Base-by-base conservation (phyloP, 2,329 filamentous ascomycete genomes). In the Rosellinia necatrix region DNA sequence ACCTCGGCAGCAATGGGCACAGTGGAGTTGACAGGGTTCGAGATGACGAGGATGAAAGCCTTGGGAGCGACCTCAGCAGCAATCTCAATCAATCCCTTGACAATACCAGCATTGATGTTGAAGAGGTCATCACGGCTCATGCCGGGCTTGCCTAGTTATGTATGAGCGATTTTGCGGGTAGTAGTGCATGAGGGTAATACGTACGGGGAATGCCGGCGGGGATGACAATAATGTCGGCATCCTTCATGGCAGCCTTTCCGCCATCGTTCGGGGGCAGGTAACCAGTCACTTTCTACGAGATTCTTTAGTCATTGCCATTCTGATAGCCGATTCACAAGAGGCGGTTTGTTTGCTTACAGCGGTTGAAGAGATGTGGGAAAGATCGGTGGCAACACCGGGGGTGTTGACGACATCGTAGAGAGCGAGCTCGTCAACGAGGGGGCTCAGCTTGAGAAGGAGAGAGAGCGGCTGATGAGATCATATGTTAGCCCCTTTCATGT, bases 341-440 rank as follows among this genome's bases (percentile, higher is more conserved):
- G 35, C 37, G 32, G 30, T 42, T 61, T 42, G 40, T 43, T 61
- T 44, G 48, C 80, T 74, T 74, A 87, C 90, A 64, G 94, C 93
- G 68, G 85, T 83, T 61, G 92, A 91, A 58, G 93, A 96, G 78
- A 99, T 97, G 83, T 99, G 94, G 59, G 92, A 97, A 59, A 99
- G 87, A 75, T 99, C 94, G 71, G 93, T 87, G 64, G 92, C 91
- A 72, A 99, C 94, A 77, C 94, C 94, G 68, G 92, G 92, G 47
- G 92, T 96, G 85, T 97, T 97, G 77, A 97, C 93, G 66, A 99
- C 92, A 96, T 99, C 94, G 83, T 97, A 99, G 69, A 99, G 90
- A 60, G 92, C 83, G 70, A 99, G 90, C 81, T 97, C 91, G 71
- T 93, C 89, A 70, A 99, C 83, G 71, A 91, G 86, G 64, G 92